phyloP scores from a whole-genome alignment of 2,329 filamentous ascomycete genomes.

The Chrysoporthe cubensis region DNA sequence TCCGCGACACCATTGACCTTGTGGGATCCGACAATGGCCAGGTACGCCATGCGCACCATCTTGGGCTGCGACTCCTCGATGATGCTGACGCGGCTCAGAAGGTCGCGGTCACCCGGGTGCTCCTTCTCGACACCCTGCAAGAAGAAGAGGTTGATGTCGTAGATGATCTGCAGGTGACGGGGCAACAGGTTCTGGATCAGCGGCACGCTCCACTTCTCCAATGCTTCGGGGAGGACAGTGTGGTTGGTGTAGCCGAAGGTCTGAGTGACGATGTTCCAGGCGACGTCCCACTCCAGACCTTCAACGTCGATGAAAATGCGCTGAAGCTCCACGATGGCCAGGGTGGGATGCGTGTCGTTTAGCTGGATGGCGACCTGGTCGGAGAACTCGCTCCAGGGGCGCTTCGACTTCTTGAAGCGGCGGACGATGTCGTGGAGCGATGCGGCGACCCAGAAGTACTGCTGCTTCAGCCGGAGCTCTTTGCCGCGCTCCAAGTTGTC shows the following conservation, averaged over 20 bases:
- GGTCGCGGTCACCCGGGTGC: conserved; percentile 87
- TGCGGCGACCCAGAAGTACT: conserved; percentile 99
- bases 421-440: conserved; percentile 96
- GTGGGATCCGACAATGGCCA: conserved; percentile 96
- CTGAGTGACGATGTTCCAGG: conserved; percentile 78
- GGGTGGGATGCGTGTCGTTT: conserved; percentile 95
- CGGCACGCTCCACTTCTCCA: conserved; percentile 98
- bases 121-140: conserved; percentile 86
- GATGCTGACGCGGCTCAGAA: conserved; percentile 88
- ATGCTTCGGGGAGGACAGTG: conserved; percentile 92
- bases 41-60: conserved; percentile 96
- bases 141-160: conserved; percentile 96
- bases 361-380: conserved; percentile 97
- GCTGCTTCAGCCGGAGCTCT: conserved; percentile 96
- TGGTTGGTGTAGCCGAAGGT: conserved; percentile 98
- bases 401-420: conserved; percentile 96
- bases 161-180: conserved; percentile 94
- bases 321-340: conserved; percentile 94
- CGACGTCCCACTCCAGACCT: conserved; percentile 89
- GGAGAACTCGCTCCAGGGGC: conserved; percentile 87
- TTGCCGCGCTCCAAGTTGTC: conserved; percentile 97
- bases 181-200: conserved; percentile 91
- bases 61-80: conserved; percentile 97
- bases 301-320: conserved; percentile 89
- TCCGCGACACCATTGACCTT: conserved; percentile 99